Conservation (phyloP, 495 filamentous ascomycete genomes). For the Tetracladium setigerum region DNA sequence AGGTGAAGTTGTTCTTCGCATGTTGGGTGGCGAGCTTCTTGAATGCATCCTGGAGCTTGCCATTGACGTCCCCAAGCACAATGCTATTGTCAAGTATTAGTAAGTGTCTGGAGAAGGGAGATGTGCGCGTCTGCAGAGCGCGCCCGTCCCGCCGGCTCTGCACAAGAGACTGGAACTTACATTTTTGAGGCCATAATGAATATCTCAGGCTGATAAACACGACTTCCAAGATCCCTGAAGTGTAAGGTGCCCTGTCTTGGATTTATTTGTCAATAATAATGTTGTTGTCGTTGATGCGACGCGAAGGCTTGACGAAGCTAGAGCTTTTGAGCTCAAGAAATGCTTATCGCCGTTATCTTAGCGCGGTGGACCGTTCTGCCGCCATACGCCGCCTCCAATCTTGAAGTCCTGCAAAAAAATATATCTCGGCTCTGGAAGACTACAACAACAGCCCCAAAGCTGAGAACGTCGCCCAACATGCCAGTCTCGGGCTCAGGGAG, state of each 20-base stretch:
- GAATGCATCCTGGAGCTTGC: slow-evolving; percentile 65
- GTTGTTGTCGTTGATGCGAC: slow-evolving; percentile 3
- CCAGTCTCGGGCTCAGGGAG: slow-evolving; percentile 54
- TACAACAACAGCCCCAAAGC: no score
- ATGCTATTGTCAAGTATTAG: slow-evolving; percentile 44
- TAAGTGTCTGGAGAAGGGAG: neutral
- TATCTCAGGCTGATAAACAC: neutral
- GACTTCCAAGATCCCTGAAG: slow-evolving; percentile 1
- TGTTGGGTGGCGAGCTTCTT: slow-evolving; percentile 71
- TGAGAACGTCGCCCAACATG: slow-evolving; percentile 26
- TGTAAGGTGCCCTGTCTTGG: neutral
- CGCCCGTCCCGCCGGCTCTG: no score
- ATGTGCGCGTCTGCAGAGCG: neutral
- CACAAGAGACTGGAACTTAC: slow-evolving; percentile 35
- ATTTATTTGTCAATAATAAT: neutral
- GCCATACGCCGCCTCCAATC: neutral
- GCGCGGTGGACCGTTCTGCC: neutral
- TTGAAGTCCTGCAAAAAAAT: neutral
- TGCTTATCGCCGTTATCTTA: neutral
- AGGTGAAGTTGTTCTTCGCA: slow-evolving; percentile 74
- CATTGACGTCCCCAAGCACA: slow-evolving; percentile 72
- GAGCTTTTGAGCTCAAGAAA: neutral
- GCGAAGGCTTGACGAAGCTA: neutral
- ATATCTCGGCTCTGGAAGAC: no score
- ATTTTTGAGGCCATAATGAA: slow-evolving; percentile 59